Percentiles rank a stretch among this genome's conserved stretches.
These are phyloP conservation scores for Brassica incana DNA, from an alignment of 345 rosid genomes.

Conservation along the genomic window DNA sequence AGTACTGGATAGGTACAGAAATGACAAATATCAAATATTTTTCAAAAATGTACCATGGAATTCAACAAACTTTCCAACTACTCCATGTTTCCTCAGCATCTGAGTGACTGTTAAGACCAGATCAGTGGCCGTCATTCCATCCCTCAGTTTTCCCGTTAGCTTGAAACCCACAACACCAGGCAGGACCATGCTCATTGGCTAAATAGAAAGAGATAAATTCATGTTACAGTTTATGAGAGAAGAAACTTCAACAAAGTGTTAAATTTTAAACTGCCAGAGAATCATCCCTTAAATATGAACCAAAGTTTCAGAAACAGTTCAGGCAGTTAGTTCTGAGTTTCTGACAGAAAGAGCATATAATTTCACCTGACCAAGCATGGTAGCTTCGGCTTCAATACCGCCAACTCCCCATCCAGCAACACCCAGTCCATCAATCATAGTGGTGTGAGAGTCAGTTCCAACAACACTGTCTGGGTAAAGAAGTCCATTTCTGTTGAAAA, in stretches of 20 bases:
- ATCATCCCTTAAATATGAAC: not conserved
- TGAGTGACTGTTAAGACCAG: constrained; percentile 97
- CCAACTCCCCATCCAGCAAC: constrained; percentile 99
- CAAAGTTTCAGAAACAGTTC: not conserved
- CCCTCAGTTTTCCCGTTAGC: constrained; percentile 70
- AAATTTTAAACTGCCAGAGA: not conserved
- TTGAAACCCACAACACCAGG: constrained; percentile 99
- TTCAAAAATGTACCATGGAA: constrained; percentile 14
- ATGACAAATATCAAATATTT: not conserved
- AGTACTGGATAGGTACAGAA: not conserved
- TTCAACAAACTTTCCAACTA: constrained; percentile 98
- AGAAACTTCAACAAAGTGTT: not conserved
- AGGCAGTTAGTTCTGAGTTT: not conserved
- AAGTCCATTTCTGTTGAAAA: constrained; percentile 73
- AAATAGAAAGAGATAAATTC: constrained; percentile 3
- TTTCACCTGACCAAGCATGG: constrained; percentile 98
- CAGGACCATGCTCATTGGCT: constrained; percentile 99
- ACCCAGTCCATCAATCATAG: constrained; percentile 99
- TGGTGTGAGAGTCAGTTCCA: constrained; percentile 98
- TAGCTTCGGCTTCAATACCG: constrained; percentile 98
- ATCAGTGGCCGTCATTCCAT: constrained; percentile 98
- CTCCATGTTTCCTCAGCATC: constrained; percentile 98
- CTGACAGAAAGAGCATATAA: not conserved
- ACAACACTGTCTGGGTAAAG: constrained; percentile 98
- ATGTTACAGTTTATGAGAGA: constrained; percentile 6